A percentile compares a stretch with the other conserved stretches of the same genome.
phyloP scores from a whole-genome alignment of 2,329 filamentous ascomycete species.

The Ceratocystis destructans region DNA sequence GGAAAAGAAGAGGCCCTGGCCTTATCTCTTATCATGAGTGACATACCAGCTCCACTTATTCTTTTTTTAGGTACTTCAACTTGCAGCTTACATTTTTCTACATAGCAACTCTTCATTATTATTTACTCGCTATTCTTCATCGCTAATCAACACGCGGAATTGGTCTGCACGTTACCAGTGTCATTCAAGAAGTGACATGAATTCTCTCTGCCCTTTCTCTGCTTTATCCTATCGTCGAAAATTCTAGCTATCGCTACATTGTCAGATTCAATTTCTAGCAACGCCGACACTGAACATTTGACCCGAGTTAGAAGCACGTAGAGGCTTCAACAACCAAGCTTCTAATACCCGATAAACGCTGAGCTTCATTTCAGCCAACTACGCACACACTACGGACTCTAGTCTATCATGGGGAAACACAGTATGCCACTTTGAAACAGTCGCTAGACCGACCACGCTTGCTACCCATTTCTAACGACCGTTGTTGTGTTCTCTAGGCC shows the following conservation, averaged over 20 bases:
- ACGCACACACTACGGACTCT: not conserved
- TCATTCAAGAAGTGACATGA: not conserved
- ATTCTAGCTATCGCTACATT: not conserved
- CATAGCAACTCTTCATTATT: not conserved
- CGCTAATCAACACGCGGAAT: not conserved
- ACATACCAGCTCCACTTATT: not conserved
- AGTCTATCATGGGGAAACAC: conserved; percentile 27
- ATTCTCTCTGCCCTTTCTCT: not conserved
- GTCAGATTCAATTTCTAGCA: not conserved
- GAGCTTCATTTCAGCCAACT: not conserved
- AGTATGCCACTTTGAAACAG: conserved; percentile 22
- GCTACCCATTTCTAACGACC: not conserved
- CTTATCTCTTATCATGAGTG: not conserved
- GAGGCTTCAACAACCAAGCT: not conserved
- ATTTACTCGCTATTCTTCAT: not conserved
- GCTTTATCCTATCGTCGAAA: not conserved
- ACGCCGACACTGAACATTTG: not conserved
- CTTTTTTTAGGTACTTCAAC: conserved; percentile 1
- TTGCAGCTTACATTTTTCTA: not conserved
- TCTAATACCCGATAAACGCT: too few relatives aligned
- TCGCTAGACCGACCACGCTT: not conserved
- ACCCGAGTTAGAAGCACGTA: not conserved
- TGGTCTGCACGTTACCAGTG: not conserved
- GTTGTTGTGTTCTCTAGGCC: conserved; percentile 29
- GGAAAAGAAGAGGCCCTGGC: not conserved